phyloP scores from a whole-genome alignment of 805 yeast species.

The Saccharomycopsis javanensis region DNA sequence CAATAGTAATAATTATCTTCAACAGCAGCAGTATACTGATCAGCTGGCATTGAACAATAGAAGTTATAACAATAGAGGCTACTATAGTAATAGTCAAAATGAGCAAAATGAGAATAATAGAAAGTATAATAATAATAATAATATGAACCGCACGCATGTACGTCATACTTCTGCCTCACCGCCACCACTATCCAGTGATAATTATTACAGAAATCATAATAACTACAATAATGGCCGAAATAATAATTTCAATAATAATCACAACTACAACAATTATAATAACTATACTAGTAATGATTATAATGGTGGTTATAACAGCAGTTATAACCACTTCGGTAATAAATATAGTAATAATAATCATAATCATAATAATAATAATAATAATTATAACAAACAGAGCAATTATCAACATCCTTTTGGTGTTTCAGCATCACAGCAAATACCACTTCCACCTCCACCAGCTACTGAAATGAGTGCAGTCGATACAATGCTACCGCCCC shows the following conservation, averaged over 20 bases:
- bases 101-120: conserved; percentile 41
- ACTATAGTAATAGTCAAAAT: conserved; percentile 25
- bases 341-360: not conserved
- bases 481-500: conserved; percentile 11
- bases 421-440: conserved; percentile 11
- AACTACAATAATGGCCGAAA: conserved; percentile 1
- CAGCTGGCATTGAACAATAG: not conserved
- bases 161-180: not conserved
- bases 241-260: not conserved
- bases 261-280: not conserved
- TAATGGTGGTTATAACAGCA: not conserved
- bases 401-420: not conserved
- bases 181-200: conserved; percentile 38
- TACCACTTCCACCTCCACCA: conserved; percentile 3
- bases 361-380: not conserved
- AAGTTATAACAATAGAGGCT: conserved; percentile 15
- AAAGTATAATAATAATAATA: not conserved
- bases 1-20: not conserved
- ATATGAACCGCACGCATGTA: conserved; percentile 2
- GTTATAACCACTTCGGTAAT: not conserved
- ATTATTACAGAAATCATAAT: conserved; percentile 20
- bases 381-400: not conserved
- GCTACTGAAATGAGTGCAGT: not conserved
- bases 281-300: not conserved
- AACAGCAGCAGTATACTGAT: not conserved